Conservation (phyloP, 164 flowering plant species). For the Magnolia officinalis region DNA sequence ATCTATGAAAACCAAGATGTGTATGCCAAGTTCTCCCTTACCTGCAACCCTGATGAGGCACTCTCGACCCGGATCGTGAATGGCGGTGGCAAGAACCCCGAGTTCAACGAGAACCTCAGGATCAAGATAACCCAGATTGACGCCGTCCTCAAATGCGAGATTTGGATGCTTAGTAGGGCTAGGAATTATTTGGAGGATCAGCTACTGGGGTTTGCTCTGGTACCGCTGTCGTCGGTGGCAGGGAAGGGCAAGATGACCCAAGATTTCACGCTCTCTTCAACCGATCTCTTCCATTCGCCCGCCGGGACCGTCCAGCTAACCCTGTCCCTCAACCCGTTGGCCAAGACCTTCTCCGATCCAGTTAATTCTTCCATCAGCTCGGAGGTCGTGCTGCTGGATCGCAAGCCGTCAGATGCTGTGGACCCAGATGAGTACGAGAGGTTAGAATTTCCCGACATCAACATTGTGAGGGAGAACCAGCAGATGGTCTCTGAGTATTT, state of each 20-base stretch:
- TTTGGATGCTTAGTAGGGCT: slow-evolving; percentile 92
- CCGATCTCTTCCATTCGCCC: slow-evolving; percentile 76
- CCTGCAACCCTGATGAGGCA: slow-evolving; percentile 68
- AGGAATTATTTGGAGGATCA: slow-evolving; percentile 82
- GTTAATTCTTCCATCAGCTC: slow-evolving; percentile 55
- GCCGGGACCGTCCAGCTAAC: slow-evolving; percentile 70
- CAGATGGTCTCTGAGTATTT: slow-evolving; percentile 78
- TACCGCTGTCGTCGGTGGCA: slow-evolving; percentile 56
- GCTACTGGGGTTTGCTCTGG: slow-evolving; percentile 74
- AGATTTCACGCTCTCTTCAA: slow-evolving; percentile 75
- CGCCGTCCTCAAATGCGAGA: slow-evolving; percentile 81
- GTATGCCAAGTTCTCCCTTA: slow-evolving; percentile 88
- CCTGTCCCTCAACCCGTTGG: slow-evolving; percentile 32
- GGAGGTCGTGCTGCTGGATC: slow-evolving; percentile 58
- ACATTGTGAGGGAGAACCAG: slow-evolving; percentile 57
- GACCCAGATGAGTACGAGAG: slow-evolving; percentile 61
- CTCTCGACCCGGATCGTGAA: slow-evolving; percentile 53
- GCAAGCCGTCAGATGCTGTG: slow-evolving; percentile 34
- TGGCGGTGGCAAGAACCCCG: slow-evolving; percentile 89
- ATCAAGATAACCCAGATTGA: slow-evolving; percentile 52
- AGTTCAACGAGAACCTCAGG: slow-evolving; percentile 58
- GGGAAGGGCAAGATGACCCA: slow-evolving; percentile 58
- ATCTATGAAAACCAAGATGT: slow-evolving; percentile 95
- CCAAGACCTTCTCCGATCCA: slow-evolving; percentile 18
- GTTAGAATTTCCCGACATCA: slow-evolving; percentile 80